Conservation (phyloP, 805 yeast species). For the Grigorovia humatica region DNA sequence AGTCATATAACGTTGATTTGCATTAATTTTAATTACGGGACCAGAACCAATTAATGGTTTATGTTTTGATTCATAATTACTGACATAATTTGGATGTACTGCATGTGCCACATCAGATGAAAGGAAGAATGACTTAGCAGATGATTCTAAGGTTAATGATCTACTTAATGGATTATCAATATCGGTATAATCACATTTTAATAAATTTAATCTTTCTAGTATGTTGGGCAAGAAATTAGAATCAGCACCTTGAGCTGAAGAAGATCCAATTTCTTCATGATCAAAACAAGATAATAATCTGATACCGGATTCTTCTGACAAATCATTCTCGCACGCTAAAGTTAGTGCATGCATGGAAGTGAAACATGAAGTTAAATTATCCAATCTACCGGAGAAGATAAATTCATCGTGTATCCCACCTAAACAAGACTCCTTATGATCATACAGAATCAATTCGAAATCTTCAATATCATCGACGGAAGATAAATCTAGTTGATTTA, state of each 20-base stretch:
- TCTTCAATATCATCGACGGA: conserved; percentile 59
- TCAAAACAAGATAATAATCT: conserved; percentile 78
- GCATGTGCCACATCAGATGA: conserved; percentile 98
- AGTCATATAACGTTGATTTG: conserved; percentile 92
- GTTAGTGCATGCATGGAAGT: conserved; percentile 66
- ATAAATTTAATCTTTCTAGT: conserved; percentile 51
- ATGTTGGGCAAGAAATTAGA: conserved; percentile 81
- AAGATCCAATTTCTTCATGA: conserved; percentile 93
- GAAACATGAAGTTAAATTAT: conserved; percentile 81
- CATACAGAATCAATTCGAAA: conserved; percentile 78
- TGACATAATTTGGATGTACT: conserved; percentile 82
- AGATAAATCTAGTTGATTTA: conserved; percentile 47
- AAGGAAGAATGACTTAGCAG: conserved; percentile 72
- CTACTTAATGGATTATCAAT: conserved; percentile 19
- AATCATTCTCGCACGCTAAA: conserved; percentile 31
- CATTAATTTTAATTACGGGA: conserved; percentile 87
- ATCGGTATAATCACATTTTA: conserved; percentile 32
- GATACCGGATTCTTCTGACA: conserved; percentile 45
- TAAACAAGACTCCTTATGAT: conserved; percentile 68
- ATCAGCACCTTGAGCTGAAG: conserved; percentile 93
- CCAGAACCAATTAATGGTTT: conserved; percentile 78
- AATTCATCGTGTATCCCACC: conserved; percentile 91
- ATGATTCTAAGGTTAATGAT: conserved; percentile 41
- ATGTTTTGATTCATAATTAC: conserved; percentile 66
- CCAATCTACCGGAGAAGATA: conserved; percentile 83